Conservation (phyloP, 2,329 filamentous ascomycete species). For the Fusarium redolens region DNA sequence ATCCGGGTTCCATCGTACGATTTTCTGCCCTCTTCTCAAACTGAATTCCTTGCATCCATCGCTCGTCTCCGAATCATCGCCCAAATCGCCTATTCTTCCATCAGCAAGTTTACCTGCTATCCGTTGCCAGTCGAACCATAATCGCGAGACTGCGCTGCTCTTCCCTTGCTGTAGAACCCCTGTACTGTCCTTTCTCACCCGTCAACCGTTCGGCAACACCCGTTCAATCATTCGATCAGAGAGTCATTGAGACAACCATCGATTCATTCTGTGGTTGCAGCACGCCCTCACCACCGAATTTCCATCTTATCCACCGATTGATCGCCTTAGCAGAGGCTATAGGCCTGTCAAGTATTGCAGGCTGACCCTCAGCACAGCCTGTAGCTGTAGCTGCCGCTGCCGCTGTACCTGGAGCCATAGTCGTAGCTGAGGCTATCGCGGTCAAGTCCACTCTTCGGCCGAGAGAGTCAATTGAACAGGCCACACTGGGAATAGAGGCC, state of each 20-base stretch:
- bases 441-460: slow-evolving; percentile 18
- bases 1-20: slow-evolving; percentile 48
- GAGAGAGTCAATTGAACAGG: slow-evolving; percentile 17
- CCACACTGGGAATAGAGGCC: slow-evolving; percentile 9
- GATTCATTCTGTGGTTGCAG: slow-evolving; percentile 10
- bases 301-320: slow-evolving; percentile 11
- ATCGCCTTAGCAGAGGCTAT: slow-evolving; percentile 14
- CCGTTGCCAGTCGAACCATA: slow-evolving; percentile 44
- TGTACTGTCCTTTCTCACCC: slow-evolving; percentile 25
- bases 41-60: slow-evolving; percentile 45
- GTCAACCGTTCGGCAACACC: slow-evolving; percentile 44
- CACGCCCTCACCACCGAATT: slow-evolving; percentile 20
- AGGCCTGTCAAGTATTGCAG: slow-evolving; percentile 9
- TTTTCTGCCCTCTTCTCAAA: slow-evolving; percentile 44
- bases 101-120: slow-evolving; percentile 36
- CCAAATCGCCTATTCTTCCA: slow-evolving; percentile 37
- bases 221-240: slow-evolving; percentile 44
- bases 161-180: slow-evolving; percentile 37
- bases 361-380: slow-evolving; percentile 8
- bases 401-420: slow-evolving; percentile 1
- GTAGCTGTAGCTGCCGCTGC: background rate
- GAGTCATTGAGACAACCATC: slow-evolving; percentile 26
- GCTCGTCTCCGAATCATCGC: slow-evolving; percentile 34
- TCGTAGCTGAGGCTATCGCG: slow-evolving; percentile 23
- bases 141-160: slow-evolving; percentile 35